Evolutionary conservation across 225 moss, liverwort and hornwort species (phyloP), one percentile per base, ranked within the genome.

Genomic region (Ulota crispa): DNA sequence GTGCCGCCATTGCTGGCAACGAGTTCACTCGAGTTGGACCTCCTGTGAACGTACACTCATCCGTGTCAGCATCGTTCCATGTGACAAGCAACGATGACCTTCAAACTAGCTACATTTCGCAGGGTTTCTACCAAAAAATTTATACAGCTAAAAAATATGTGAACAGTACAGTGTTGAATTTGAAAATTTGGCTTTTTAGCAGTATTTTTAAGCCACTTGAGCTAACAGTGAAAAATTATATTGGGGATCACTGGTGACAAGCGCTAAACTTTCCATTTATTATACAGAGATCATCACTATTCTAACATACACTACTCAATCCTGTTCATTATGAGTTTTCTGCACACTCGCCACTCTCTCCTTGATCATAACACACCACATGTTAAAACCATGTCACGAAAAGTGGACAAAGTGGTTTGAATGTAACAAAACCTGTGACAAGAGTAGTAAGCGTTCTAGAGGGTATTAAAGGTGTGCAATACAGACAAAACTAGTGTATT

Each of bases 1-100:
- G 7, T 41, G 53, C 66, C 21, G 65, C 16, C 47, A 47, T 14
- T 39, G 69, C 18, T 43, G 85, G 81, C 24, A 39, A 24, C 70
- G 78, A 78, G 13, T 75, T 64, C 39, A 64, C 77, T 18, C 72
- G 86, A 14, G 59, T 72, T 66, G 82, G 64, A 68, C 73, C 87
- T 39, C 90, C 88, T 90, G 73, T 61, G 43, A 32, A 79, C 39
- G 52, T 55, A 37, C 45, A 37, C 45, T 12, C n/a, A 42, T 59
- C 3, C 64, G 41, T 13, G 6, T 72, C 67, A 83, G 7, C 15
- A 36, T 41, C 37, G 56, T 65, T n/a, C 63, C 34, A 19, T 61
- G 27, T 2, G 50, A n/a, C 26, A 43, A 43, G 43, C 43, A 13
- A 39, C 39, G 39, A 39, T 8, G n/a, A n/a, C n/a, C n/a, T n/a